Evolutionary conservation across 1,139 yeast genomes (phyloP), one percentile per base, ranked within the genome.

Genomic region (Tardiomyces blankii): DNA sequence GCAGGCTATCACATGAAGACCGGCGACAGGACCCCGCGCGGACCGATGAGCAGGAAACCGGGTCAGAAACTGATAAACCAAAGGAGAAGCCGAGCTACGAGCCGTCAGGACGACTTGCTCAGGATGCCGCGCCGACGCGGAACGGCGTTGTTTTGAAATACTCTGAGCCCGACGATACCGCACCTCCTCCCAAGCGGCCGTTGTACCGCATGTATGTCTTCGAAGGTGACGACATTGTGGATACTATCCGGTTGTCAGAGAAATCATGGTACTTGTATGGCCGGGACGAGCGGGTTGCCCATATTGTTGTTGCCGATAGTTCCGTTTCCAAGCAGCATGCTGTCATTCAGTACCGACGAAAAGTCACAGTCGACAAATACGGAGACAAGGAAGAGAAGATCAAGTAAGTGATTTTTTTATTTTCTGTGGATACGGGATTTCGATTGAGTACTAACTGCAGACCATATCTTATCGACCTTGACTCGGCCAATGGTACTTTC

Each of bases 401-500:
- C 12, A 58, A 57, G 33, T 30, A 14, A 30, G 35, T 30, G 35
- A 9, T 27, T 27, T 27, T 8, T 27, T 27, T n/a, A n/a, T n/a
- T n/a, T n/a, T n/a, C n/a, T n/a, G n/a, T n/a, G n/a, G n/a, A n/a
- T n/a, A n/a, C n/a, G n/a, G n/a, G n/a, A n/a, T n/a, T n/a, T n/a
- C n/a, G n/a, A n/a, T n/a, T n/a, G n/a, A n/a, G n/a, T n/a, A n/a
- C 35, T 30, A 9, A 30, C 35, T 3, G 16, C 35, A 30, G 35
- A 14, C 71, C 76, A 2, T 78, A 74, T 49, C 45, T 78, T 6
- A 69, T 77, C 35, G 83, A 78, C 52, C 58, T 78, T 25, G 73
- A 70, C 18, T 73, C 80, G 1, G 67, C 77, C 2, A 73, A 75
- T 51, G 81, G 82, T 0, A 76, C 82, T 0, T 61, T 61, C 41